Base-by-base conservation (phyloP, 1,139 yeast genomes). In the Nakaseomyces kungkrabaensis region DNA sequence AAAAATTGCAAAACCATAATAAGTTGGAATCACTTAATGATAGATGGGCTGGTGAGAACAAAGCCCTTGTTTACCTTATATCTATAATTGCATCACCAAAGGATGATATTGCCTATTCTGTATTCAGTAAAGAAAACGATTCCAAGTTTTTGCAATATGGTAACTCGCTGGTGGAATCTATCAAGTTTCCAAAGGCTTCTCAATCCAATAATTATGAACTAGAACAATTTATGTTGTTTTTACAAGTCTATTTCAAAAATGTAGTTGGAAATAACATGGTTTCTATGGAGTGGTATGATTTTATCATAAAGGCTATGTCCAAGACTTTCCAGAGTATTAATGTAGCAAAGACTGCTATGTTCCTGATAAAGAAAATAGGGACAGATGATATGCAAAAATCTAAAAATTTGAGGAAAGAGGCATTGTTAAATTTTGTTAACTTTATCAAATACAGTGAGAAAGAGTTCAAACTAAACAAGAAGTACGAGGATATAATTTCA, bases 181-280 rank as follows among this genome's bases (percentile, higher is more conserved):
- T 71, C 1, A 59, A 62, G 5, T 74, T 76, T 50, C 81, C 82
- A 0, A 66, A 59, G 37, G 77, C 82, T 3, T 62, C 69, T 5
- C 72, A 73, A 46, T 22, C 61, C 1, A 76, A 75, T 54, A 59
- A 64, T 61, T 25, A 60, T 53, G 50, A 63, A 60, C 48, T 66
- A 57, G 62, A 68, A 65, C 59, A 67, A 55, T 60, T 66, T 40
- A 60, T 58, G 45, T 31, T 55, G 1, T 56, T 61, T 32, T 50
- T 65, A 43, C 60, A 60, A 25, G 48, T 53, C 34, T 61, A 57
- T 47, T 60, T 64, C 46, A 51, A 48, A 43, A 29, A 49, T 51
- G 27, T 27, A 5, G 38, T 45, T 22, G 25, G 27, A n/a, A 13
- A 36, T 24, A 24, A 46, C 31, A 5, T 45, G 37, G 5, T 43